These are phyloP conservation scores for Cystobasidium ongulense DNA, from an alignment of 768 basidiomycete genomes.

Conservation along the genomic window DNA sequence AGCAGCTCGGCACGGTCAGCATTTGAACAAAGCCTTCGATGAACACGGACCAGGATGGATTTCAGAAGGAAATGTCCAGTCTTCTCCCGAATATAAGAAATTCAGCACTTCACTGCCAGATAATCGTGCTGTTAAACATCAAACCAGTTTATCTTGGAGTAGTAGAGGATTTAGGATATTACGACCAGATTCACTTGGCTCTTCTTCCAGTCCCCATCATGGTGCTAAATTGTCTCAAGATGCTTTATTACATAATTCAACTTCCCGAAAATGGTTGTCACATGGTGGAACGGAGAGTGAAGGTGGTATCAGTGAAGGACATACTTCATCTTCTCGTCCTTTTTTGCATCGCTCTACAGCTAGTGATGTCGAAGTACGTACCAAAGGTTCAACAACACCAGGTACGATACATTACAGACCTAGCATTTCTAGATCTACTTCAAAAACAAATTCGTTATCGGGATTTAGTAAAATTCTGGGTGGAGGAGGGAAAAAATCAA, in stretches of 20 bases:
- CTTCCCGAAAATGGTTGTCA: background rate
- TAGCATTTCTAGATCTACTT: conserved; percentile 8
- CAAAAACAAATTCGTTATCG: conserved; percentile 16
- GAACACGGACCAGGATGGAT: background rate
- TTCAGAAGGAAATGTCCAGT: background rate
- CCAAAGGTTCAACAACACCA: background rate
- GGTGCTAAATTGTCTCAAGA: background rate
- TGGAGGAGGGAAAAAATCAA: background rate
- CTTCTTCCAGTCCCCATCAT: background rate
- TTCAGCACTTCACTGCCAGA: background rate
- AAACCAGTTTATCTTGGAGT: background rate
- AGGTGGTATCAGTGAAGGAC: background rate
- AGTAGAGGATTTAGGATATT: background rate
- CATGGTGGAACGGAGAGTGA: background rate
- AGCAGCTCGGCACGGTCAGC: background rate
- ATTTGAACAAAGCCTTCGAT: background rate
- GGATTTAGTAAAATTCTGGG: conserved; percentile 13
- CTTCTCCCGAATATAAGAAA: background rate
- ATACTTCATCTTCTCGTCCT: background rate
- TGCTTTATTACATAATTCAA: background rate
- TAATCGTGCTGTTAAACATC: background rate
- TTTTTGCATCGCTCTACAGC: background rate
- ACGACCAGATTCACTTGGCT: background rate
- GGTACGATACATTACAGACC: background rate
- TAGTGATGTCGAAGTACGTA: background rate